Base-by-base conservation (phyloP, 2,329 filamentous ascomycete species). In the Trichophyton verrucosum region DNA sequence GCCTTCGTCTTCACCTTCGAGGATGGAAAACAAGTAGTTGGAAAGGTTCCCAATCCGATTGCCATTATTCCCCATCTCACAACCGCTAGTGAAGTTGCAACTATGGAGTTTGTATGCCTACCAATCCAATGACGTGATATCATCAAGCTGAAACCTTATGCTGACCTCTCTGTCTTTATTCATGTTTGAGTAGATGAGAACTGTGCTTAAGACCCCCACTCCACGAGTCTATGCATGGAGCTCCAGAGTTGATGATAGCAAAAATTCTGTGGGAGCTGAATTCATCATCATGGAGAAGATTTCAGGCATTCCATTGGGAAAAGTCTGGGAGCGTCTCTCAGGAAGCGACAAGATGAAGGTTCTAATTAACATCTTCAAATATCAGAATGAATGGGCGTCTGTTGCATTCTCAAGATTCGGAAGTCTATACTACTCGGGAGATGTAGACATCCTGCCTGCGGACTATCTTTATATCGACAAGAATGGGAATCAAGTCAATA, bases 1-100 rank as follows among this genome's bases (percentile, higher is more conserved):
- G 72, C 71, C 17, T 73, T 75, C 55, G 60, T 71, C 3, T 63
- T 75, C 62, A 68, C 65, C 17, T 69, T 70, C 66, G 64, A 69
- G 42, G 68, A 70, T 72, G 63, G 69, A 57, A 64, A 64, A 4
- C 63, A 71, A 58, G 65, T 70, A n/a, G 60, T 70, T 57, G 68
- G 65, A 3, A 68, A 68, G 57, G 61, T 71, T 27, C 68, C 67
- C 13, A 71, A 70, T 44, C 68, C 68, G 0, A 70, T 69, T 55
- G 68, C 67, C 4, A 66, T 67, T 8, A 64, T 65, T 51, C 47
- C 64, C 15, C 36, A 36, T 44, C 36, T n/a, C 11, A 58, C 56
- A 24, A 44, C 40, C 11, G 65, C 68, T 15, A 68, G 66, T 38
- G 67, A 70, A 58, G 65, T 71, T 44, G 68, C 67, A 8, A 70